These are phyloP conservation scores for Setomelanomma holmii DNA, from an alignment of 2,329 filamentous ascomycete genomes.

Conservation along the genomic window DNA sequence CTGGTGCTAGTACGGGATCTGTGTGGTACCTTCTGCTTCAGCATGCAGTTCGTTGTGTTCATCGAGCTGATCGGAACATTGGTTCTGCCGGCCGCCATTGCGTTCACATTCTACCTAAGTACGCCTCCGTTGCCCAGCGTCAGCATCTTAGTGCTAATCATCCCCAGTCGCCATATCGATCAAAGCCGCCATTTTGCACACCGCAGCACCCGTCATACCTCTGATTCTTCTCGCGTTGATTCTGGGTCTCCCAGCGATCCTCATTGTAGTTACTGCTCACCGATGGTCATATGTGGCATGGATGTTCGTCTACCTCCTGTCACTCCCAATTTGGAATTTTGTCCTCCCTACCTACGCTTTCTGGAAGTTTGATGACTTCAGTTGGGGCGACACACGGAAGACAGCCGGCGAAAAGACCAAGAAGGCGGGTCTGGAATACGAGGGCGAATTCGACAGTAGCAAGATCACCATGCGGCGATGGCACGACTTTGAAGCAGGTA, in stretches of 20 bases:
- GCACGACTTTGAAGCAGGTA: constrained; percentile 86
- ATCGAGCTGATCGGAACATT: constrained; percentile 94
- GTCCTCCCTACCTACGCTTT: constrained; percentile 91
- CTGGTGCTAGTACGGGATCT: constrained; percentile 93
- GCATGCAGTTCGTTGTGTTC: constrained; percentile 98
- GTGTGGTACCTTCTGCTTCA: constrained; percentile 99
- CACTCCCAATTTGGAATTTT: constrained; percentile 97
- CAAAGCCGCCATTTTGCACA: constrained; percentile 64
- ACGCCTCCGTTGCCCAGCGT: constrained; percentile 54
- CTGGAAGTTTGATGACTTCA: constrained; percentile 99
- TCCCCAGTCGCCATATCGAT: constrained; percentile 81
- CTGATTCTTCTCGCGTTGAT: constrained; percentile 88
- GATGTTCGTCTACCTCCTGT: constrained; percentile 96
- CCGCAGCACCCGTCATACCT: constrained; percentile 80
- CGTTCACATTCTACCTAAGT: constrained; percentile 96
- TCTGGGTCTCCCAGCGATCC: constrained; percentile 86
- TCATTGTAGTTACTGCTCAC: constrained; percentile 93
- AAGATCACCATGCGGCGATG: constrained; percentile 99
- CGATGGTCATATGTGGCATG: constrained; percentile 90
- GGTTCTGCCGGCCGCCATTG: constrained; percentile 93
- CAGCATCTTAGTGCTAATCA: constrained; percentile 32
- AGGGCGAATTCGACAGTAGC: constrained; percentile 96
- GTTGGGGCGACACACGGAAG: constrained; percentile 97
- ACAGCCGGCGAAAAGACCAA: constrained; percentile 88
- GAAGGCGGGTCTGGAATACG: constrained; percentile 83